phyloP scores from a whole-genome alignment of 176 grass and related monocot species.

The Rhynchospora tenuis region DNA sequence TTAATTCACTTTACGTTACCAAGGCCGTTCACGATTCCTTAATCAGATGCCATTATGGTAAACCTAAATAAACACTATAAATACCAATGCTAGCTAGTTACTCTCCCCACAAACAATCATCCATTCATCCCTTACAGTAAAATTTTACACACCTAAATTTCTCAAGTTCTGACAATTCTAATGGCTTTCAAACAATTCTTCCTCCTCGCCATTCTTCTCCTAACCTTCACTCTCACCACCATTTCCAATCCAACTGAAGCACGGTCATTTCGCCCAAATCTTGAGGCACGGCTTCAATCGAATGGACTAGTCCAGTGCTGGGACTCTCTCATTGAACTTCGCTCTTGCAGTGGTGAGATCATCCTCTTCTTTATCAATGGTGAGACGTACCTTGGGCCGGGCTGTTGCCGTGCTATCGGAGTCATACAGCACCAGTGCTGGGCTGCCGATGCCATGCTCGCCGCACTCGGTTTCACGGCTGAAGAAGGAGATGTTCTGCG shows the following conservation, averaged over 20 bases:
- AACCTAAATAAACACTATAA: constrained; percentile 23
- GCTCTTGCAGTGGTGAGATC: constrained; percentile 72
- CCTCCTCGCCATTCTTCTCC: background rate
- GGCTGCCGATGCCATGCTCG: constrained; percentile 63
- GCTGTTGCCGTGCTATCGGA: constrained; percentile 59
- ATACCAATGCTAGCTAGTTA: constrained; percentile 6
- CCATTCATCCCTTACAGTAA: background rate
- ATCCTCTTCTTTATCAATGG: constrained; percentile 74
- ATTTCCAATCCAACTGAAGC: background rate
- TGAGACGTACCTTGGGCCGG: constrained; percentile 54
- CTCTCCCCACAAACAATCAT: too few species aligned
- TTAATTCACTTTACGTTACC: background rate
- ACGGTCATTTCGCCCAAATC: background rate
- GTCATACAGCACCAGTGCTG: constrained; percentile 60
- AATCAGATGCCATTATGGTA: background rate
- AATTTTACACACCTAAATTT: background rate
- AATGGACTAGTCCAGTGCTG: constrained; percentile 50
- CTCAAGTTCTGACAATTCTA: background rate
- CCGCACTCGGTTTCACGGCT: constrained; percentile 50
- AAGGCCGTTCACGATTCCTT: background rate
- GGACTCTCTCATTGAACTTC: constrained; percentile 52
- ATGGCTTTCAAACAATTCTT: constrained; percentile 17
- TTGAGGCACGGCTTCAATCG: constrained; percentile 34
- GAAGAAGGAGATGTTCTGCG: constrained; percentile 70
- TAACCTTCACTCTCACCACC: background rate